phyloP scores from a whole-genome alignment of 257 asterid genomes.

The Solanum etuberosum region DNA sequence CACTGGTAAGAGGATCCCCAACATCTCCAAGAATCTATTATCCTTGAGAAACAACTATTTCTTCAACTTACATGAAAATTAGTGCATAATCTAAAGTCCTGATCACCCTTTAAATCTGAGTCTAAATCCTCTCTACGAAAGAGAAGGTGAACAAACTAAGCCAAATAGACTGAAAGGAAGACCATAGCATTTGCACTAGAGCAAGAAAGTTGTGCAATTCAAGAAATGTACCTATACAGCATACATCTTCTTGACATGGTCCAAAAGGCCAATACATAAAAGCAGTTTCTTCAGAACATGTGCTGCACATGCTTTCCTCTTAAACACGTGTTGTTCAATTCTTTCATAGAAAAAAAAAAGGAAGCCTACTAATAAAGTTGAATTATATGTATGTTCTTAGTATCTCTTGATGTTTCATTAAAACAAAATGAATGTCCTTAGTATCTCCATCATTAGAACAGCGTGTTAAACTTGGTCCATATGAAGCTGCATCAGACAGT shows the following conservation, averaged over 20 bases:
- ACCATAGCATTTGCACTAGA: background rate
- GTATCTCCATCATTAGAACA: background rate
- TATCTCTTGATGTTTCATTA: background rate
- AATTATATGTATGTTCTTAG: background rate
- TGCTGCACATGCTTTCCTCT: background rate
- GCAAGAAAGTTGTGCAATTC: background rate
- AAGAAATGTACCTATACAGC: background rate
- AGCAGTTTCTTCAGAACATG: background rate
- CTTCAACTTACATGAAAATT: background rate
- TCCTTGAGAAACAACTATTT: background rate
- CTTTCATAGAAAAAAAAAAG: background rate
- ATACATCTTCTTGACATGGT: background rate
- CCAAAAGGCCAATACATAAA: background rate
- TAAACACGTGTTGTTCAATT: background rate
- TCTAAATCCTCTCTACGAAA: background rate
- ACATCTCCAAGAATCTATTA: background rate
- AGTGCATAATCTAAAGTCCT: background rate
- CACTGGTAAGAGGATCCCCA: background rate
- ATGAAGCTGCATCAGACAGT: background rate
- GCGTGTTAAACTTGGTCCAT: background rate
- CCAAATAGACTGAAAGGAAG: background rate
- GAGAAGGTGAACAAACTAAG: background rate
- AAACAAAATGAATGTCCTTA: background rate
- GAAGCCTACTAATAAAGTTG: background rate
- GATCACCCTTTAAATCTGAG: background rate